A percentile compares a stretch with the other conserved stretches of the same genome.
These are phyloP conservation scores for Rhizopogon vesiculosus DNA, from an alignment of 768 basidiomycete species.

Conservation along the genomic window DNA sequence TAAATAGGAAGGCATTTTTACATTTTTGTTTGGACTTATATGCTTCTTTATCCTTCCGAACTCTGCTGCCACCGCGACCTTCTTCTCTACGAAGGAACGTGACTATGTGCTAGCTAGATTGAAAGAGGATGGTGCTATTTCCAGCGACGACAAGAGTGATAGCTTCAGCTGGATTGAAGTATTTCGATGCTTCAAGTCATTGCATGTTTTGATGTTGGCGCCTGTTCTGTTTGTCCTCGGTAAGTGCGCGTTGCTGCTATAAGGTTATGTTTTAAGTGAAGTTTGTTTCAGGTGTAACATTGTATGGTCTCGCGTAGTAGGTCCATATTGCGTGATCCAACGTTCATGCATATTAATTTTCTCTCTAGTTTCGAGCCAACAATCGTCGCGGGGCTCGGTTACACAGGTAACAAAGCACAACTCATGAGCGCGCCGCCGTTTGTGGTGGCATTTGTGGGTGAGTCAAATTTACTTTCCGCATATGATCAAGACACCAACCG, in stretches of 20 bases:
- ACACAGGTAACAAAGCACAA: constrained; percentile 47
- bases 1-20: constrained; percentile 55
- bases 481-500: background rate
- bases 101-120: constrained; percentile 33
- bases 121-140: constrained; percentile 24
- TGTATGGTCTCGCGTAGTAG: constrained; percentile 19
- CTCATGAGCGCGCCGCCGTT: constrained; percentile 61
- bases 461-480: constrained; percentile 11
- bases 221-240: constrained; percentile 52
- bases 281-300: constrained; percentile 10
- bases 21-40: constrained; percentile 48
- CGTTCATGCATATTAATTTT: constrained; percentile 34
- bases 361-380: constrained; percentile 62
- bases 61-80: constrained; percentile 39
- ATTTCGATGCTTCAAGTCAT: constrained; percentile 38
- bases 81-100: constrained; percentile 49
- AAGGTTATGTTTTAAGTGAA: background rate
- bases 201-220: constrained; percentile 51
- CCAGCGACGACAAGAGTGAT: constrained; percentile 38
- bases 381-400: constrained; percentile 62
- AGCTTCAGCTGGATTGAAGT: constrained; percentile 57
- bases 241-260: constrained; percentile 16
- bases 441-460: constrained; percentile 43
- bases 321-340: constrained; percentile 22
- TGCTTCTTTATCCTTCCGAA: constrained; percentile 47